phyloP scores from a whole-genome alignment of 2,329 filamentous ascomycete genomes.

The Fusarium guadeloupense region DNA sequence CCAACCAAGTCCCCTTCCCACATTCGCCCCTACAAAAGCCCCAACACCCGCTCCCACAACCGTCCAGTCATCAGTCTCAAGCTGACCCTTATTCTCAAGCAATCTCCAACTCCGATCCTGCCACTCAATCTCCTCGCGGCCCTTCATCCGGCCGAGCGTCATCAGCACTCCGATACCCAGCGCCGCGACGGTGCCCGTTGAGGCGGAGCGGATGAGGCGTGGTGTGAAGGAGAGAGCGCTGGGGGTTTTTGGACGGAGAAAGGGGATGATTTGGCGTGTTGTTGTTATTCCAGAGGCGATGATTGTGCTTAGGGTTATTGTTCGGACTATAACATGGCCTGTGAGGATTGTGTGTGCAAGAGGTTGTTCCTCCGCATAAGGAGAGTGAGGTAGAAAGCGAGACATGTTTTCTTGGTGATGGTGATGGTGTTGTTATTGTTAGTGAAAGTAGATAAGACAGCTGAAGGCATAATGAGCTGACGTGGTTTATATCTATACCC shows the following conservation, averaged over 20 bases:
- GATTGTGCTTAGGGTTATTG: conserved; percentile 61
- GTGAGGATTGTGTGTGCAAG: conserved; percentile 63
- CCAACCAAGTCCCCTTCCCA: conserved; percentile 47
- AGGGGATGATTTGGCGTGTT: conserved; percentile 45
- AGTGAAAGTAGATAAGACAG: not conserved
- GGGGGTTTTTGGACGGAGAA: conserved; percentile 43
- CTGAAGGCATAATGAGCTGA: not conserved
- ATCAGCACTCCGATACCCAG: conserved; percentile 55
- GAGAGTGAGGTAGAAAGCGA: conserved; percentile 62
- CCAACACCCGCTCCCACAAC: conserved; percentile 53
- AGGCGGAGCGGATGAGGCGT: conserved; percentile 56
- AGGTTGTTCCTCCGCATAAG: conserved; percentile 71
- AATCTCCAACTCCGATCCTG: conserved; percentile 70
- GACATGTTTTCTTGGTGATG: conserved; percentile 55
- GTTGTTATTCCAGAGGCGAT: conserved; percentile 55
- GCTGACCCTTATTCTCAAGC: conserved; percentile 65
- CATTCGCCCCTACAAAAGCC: conserved; percentile 48
- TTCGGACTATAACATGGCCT: conserved; percentile 67
- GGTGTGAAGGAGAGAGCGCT: conserved; percentile 43
- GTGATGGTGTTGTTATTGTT: not conserved
- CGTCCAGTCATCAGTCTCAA: conserved; percentile 66
- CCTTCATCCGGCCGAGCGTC: conserved; percentile 62
- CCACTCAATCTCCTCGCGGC: conserved; percentile 69
- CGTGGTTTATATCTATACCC: conserved; percentile 9
- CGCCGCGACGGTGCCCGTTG: conserved; percentile 57